Evolutionary conservation across 2,329 filamentous ascomycete genomes (phyloP).

Genomic region (Botrytis paeoniae): DNA sequence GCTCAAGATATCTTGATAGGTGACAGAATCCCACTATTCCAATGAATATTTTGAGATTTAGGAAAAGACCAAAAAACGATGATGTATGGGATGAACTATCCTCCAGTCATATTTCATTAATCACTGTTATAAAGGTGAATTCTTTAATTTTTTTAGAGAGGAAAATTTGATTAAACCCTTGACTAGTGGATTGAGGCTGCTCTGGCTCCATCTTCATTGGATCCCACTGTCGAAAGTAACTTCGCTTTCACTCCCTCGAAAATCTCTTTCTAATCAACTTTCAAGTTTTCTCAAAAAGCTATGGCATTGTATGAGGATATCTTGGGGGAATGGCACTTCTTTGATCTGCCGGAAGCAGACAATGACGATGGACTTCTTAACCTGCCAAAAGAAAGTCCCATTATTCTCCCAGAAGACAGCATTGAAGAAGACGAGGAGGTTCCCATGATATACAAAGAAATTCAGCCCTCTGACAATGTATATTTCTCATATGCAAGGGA

Average conservation of each 20-base stretch:
- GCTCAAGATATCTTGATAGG: neutral
- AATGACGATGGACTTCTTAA: neutral
- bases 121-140: neutral
- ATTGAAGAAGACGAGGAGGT: neutral
- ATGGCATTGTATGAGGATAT: neutral
- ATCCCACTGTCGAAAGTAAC: neutral
- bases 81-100: neutral
- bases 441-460: neutral
- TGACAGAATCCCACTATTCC: neutral
- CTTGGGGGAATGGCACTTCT: neutral
- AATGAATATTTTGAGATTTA: neutral
- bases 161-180: neutral
- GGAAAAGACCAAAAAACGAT: neutral
- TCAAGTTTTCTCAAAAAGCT: neutral
- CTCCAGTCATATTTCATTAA: neutral
- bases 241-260: neutral
- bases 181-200: neutral
- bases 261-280: neutral
- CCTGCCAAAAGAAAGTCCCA: neutral
- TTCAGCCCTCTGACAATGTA: neutral
- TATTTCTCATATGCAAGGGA: fast-evolving
- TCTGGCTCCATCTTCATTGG: neutral
- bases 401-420: neutral
- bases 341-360: neutral
- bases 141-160: neutral